These are phyloP conservation scores for Hanseniaspora valbyensis DNA, from an alignment of 805 yeast genomes.

Conservation along the genomic window DNA sequence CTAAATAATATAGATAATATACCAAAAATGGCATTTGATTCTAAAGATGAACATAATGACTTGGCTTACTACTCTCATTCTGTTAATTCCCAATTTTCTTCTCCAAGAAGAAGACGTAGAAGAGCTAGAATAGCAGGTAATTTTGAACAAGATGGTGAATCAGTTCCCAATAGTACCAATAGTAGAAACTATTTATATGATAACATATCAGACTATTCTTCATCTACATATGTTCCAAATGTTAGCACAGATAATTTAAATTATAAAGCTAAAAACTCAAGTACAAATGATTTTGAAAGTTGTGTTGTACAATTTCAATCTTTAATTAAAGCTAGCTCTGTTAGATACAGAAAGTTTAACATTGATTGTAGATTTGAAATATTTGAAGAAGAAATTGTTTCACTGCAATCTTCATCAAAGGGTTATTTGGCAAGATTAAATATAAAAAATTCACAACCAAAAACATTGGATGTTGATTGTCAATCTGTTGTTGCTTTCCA, in stretches of 20 bases:
- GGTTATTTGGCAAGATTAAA: slow-evolving; percentile 33
- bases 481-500: slow-evolving; percentile 29
- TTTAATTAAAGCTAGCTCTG: slow-evolving; percentile 54
- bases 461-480: neutral
- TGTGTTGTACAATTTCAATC: slow-evolving; percentile 51
- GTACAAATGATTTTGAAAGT: neutral
- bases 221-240: slow-evolving; percentile 19
- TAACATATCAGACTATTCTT: slow-evolving; percentile 23
- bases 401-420: slow-evolving; percentile 41
- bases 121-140: slow-evolving; percentile 10
- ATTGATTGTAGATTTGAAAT: slow-evolving; percentile 51
- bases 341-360: slow-evolving; percentile 54
- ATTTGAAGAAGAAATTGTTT: slow-evolving; percentile 39
- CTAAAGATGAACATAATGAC: neutral
- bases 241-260: neutral
- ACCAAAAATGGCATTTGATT: neutral
- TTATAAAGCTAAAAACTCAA: neutral
- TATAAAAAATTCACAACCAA: neutral
- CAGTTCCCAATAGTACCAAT: neutral
- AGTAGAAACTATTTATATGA: neutral
- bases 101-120: slow-evolving; percentile 21
- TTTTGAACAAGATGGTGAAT: neutral
- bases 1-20: neutral
- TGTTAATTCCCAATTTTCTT: slow-evolving; percentile 23
- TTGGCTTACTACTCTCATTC: slow-evolving; percentile 29